phyloP scores from a whole-genome alignment of 1,284 basidiomycete genomes.

The Melampsora larici-populina region DNA sequence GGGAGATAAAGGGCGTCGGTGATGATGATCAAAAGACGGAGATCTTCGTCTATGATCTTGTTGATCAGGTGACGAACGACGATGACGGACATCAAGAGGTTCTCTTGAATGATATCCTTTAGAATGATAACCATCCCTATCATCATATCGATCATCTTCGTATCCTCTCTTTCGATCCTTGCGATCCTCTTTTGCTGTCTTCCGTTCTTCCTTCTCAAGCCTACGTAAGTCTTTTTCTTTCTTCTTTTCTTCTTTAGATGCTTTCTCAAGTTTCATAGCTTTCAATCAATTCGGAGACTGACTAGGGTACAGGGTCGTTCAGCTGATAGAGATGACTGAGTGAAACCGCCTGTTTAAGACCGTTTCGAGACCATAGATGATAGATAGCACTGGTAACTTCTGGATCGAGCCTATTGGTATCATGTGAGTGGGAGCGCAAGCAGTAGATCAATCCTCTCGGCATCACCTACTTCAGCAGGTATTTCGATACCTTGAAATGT shows the following conservation, averaged over 20 bases:
- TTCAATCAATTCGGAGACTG: constrained; percentile 70
- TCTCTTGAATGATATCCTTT: neutral
- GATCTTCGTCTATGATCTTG: constrained; percentile 2
- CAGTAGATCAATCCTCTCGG: constrained; percentile 7
- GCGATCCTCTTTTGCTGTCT: constrained; percentile 12
- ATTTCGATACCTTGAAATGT: neutral
- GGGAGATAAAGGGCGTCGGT: constrained; percentile 9
- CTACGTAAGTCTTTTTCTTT: constrained; percentile 30
- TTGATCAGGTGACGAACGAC: neutral
- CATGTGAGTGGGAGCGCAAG: constrained; percentile 18
- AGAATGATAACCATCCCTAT: neutral
- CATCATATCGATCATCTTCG: neutral
- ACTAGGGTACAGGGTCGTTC: constrained; percentile 27
- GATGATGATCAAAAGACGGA: constrained; percentile 18
- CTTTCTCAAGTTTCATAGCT: constrained; percentile 48
- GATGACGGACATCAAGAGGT: too few species aligned
- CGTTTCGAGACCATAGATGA: constrained; percentile 12
- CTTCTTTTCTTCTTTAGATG: constrained; percentile 12
- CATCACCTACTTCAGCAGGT: constrained; percentile 8
- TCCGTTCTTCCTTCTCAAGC: constrained; percentile 5
- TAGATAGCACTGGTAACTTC: constrained; percentile 3
- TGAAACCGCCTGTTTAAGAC: constrained; percentile 3
- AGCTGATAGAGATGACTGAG: constrained; percentile 19
- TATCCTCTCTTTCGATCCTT: neutral
- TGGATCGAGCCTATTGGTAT: constrained; percentile 10